Base-by-base conservation (phyloP, 148 eudicot species). In the Polygonum maritimum region DNA sequence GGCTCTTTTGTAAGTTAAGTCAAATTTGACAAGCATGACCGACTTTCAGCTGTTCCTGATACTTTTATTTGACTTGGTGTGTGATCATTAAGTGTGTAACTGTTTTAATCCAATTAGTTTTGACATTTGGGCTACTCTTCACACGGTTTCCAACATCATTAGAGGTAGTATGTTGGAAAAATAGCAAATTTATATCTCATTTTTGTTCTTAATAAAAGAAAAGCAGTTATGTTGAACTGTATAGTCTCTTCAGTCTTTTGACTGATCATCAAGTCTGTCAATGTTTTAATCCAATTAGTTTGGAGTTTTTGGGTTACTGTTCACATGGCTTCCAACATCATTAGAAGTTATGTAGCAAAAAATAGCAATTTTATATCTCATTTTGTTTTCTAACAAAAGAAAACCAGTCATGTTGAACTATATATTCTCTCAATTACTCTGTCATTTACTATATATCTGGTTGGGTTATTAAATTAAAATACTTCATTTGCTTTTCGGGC, bases 401-500 rank as follows among this genome's bases (percentile, higher is more conserved):
- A n/a, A 57, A 1, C 22, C 21, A n/a, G 12, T 57, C 33, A 8
- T 19, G 38, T 13, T 31, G 69, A 26, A 62, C 39, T 62, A 12
- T 57, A n/a, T n/a, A 19, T 57, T 62, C 67, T 33, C 16, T 62
- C 38, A 7, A 19, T 62, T 12, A 10, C 38, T 6, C n/a, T 26
- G 18, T 57, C 21, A 19, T 7, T 18, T 31, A 33, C 33, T 18
- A 31, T 62, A 14, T 62, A 33, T 14, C 38, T 33, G 51, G 36
- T 2, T 26, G 0, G 54, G 54, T 19, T 45, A 22, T 12, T 41
- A 69, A 31, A 16, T 38, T 80, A 60, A 77, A 36, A 70, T 36
- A 13, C n/a, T 74, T 75, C 13, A 38, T 36, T 63, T 77, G 39
- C 48, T 77, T 76, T 48, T 60, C 71, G 49, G 74, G 16, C 41